Percentiles rank a stretch among this genome's conserved stretches.
These are phyloP conservation scores for Pueraria montana DNA, from an alignment of 306 rosid species.

Conservation along the genomic window DNA sequence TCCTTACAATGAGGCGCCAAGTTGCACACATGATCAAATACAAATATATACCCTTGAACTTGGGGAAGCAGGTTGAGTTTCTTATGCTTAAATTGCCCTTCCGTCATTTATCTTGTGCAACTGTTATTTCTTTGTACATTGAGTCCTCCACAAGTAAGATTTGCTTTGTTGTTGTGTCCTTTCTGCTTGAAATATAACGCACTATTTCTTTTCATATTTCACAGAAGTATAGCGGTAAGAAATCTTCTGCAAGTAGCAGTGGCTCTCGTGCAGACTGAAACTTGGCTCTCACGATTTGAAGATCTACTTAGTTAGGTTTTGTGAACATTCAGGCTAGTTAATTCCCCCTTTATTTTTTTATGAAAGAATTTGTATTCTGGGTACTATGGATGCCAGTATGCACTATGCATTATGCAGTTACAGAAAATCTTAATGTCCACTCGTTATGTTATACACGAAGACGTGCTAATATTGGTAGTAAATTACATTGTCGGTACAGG, in stretches of 20 bases:
- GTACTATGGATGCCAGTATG: constrained; percentile 51
- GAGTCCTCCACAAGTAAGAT: not conserved
- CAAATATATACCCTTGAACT: constrained; percentile 81
- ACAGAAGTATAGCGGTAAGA: constrained; percentile 66
- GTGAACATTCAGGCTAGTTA: constrained; percentile 56
- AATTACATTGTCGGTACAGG: constrained; percentile 47
- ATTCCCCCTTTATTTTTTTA: constrained; percentile 36
- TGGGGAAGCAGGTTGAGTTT: constrained; percentile 83
- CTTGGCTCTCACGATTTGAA: constrained; percentile 34
- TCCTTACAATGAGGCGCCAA: constrained; percentile 95
- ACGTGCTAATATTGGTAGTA: constrained; percentile 41
- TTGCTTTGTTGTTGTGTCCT: not conserved
- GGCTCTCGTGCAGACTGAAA: constrained; percentile 59
- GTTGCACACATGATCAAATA: constrained; percentile 93
- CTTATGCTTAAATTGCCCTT: constrained; percentile 14
- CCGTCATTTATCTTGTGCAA: not conserved
- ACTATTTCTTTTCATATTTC: constrained; percentile 2
- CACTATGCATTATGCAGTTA: constrained; percentile 35
- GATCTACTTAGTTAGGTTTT: constrained; percentile 49
- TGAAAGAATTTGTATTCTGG: constrained; percentile 43
- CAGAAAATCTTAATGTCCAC: constrained; percentile 48
- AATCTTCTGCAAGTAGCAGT: constrained; percentile 58
- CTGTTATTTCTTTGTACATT: not conserved
- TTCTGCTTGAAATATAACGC: not conserved
- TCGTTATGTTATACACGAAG: constrained; percentile 36